A percentile compares a stretch with the other conserved stretches of the same genome.
These are phyloP conservation scores for Bisporella sp. DNA, from an alignment of 2,329 filamentous ascomycete species.

Conservation along the genomic window DNA sequence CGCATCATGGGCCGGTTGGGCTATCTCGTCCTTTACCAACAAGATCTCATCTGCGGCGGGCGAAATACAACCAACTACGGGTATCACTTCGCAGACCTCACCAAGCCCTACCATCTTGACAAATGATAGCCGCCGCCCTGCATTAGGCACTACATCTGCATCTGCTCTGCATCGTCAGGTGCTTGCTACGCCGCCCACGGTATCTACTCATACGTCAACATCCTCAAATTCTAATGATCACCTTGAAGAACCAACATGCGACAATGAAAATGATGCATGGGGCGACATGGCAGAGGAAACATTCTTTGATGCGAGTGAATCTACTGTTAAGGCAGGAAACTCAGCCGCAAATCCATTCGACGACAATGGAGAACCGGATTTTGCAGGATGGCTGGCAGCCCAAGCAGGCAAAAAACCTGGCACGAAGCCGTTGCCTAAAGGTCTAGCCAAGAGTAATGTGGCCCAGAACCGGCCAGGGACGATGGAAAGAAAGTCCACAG, in stretches of 20 bases:
- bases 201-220: constrained; percentile 39
- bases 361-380: constrained; percentile 85
- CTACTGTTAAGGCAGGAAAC: constrained; percentile 13
- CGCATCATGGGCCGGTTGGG: constrained; percentile 87
- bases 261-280: constrained; percentile 66
- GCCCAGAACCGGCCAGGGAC: constrained; percentile 23
- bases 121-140: constrained; percentile 28
- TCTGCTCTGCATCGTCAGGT: constrained; percentile 57
- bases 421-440: constrained; percentile 71
- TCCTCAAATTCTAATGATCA: constrained; percentile 41
- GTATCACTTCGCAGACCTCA: constrained; percentile 36
- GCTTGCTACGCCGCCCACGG: constrained; percentile 43
- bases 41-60: constrained; percentile 79
- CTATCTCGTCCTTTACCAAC: constrained; percentile 97
- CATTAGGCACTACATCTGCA: constrained; percentile 40
- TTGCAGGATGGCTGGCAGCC: constrained; percentile 89
- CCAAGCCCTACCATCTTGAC: constrained; percentile 33
- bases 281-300: constrained; percentile 53
- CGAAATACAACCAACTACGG: constrained; percentile 61
- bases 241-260: constrained; percentile 50
- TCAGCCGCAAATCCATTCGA: constrained; percentile 52
- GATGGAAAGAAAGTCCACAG: constrained; percentile 30
- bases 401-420: constrained; percentile 64
- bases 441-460: constrained; percentile 56
- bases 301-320: constrained; percentile 31